Evolutionary conservation across 164 flowering plant species (phyloP).

Genomic region (Macadamia tetraphylla): DNA sequence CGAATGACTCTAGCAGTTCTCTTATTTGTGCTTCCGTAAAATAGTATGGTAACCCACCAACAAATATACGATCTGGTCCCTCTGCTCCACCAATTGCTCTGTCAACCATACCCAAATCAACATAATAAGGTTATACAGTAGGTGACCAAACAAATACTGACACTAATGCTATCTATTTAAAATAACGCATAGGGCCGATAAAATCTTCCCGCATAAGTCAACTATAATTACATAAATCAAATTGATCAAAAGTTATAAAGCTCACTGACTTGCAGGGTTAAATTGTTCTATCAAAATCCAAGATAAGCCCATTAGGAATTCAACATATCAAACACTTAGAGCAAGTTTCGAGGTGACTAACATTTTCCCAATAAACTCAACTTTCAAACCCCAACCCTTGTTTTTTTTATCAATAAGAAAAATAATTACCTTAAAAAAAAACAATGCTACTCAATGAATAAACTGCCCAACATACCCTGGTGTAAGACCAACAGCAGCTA

Average conservation of each 20-base stretch:
- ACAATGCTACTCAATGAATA: not conserved
- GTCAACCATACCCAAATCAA: slow-evolving; percentile 16
- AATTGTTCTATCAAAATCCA: not conserved
- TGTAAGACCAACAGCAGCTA: slow-evolving; percentile 71
- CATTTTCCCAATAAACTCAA: not conserved
- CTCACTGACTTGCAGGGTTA: too few relatives aligned
- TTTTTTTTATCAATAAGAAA: not conserved
- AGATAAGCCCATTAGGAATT: not conserved
- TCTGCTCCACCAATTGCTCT: slow-evolving; percentile 65
- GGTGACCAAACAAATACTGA: not conserved
- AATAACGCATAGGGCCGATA: not conserved
- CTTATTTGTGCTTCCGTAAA: slow-evolving; percentile 68
- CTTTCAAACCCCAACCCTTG: not conserved
- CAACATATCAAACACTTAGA: too few relatives aligned
- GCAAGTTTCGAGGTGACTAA: too few relatives aligned
- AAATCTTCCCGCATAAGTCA: not conserved
- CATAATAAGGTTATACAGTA: not conserved
- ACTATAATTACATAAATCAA: not conserved
- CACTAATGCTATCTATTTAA: not conserved
- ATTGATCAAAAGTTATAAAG: too few relatives aligned
- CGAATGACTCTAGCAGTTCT: slow-evolving; percentile 74
- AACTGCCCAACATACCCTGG: slow-evolving; percentile 45
- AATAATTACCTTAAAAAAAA: not conserved
- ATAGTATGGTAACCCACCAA: slow-evolving; percentile 86
- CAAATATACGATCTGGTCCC: slow-evolving; percentile 80